Percentiles rank a stretch among this genome's conserved stretches.
Evolutionary conservation across 179 eudicot genomes (phyloP).

Genomic region (Beta macrorhiza): DNA sequence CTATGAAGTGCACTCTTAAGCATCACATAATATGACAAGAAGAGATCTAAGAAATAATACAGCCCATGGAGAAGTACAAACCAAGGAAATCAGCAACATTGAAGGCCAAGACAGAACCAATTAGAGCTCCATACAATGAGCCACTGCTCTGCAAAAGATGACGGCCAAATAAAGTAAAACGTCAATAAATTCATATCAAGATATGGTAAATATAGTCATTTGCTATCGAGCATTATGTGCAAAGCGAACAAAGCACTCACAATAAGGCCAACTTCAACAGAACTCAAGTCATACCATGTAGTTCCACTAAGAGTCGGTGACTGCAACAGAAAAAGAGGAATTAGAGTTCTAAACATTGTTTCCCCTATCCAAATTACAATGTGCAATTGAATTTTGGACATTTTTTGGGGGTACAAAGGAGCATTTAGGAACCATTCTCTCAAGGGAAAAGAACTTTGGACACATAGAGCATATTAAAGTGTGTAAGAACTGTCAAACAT

Average conservation of each 20-base stretch:
- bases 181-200: not conserved
- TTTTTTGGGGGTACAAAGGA: no score
- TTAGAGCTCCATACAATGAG: constrained; percentile 89
- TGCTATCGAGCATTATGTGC: not conserved
- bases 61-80: constrained; percentile 30
- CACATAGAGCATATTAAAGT: no score
- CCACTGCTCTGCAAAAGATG: constrained; percentile 78
- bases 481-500: not conserved
- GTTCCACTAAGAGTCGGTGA: constrained; percentile 70
- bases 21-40: constrained; percentile 16
- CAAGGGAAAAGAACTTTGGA: not conserved
- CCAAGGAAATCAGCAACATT: constrained; percentile 83
- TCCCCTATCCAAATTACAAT: not conserved
- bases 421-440: no score
- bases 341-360: not conserved
- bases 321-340: constrained; percentile 46
- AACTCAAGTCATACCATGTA: constrained; percentile 79
- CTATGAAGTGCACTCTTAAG: constrained; percentile 34
- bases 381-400: not conserved
- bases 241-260: constrained; percentile 46
- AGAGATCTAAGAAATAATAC: not conserved
- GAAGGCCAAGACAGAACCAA: constrained; percentile 84
- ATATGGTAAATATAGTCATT: not conserved
- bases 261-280: constrained; percentile 82
- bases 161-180: constrained; percentile 4